Evolutionary conservation across 139 green algal genomes (phyloP), one percentile per base, ranked within the genome.

Genomic region (Chlamydomonas applanata): DNA sequence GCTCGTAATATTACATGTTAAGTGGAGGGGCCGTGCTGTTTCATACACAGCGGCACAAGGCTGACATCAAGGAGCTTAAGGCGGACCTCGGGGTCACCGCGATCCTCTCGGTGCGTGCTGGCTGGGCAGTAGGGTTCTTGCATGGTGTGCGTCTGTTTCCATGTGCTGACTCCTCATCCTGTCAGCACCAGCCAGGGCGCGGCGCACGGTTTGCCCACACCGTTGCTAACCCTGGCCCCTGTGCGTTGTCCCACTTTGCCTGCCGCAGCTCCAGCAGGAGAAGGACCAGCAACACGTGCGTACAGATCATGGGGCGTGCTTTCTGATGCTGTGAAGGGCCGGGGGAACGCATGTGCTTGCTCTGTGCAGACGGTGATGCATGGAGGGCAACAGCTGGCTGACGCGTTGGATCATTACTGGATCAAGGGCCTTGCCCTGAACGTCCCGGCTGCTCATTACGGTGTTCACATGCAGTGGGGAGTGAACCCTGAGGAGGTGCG

Each of bases 241-340:
- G 9, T 5, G 9, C 14, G 24, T 27, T 53, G 20, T 60, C 3
- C 44, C 11, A 4, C 2, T 4, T 35, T 24, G 24, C 0, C 14
- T 34, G 7, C 24, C 20, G 69, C 52, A 90, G 54, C 73, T 93
- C 32, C 89, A 94, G 74, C 81, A 91, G 53, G 83, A 88, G 64
- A 86, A 86, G 57, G 89, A 93, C 77, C 77, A 89, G 25, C 54
- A 86, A 29, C 76, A 94, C 78, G n/a, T n/a, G n/a, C n/a, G n/a
- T n/a, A n/a, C n/a, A n/a, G n/a, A n/a, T n/a, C n/a, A n/a, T n/a
- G n/a, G n/a, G n/a, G n/a, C n/a, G n/a, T n/a, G n/a, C n/a, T n/a
- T n/a, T n/a, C n/a, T n/a, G n/a, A n/a, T n/a, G n/a, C n/a, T n/a
- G n/a, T n/a, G n/a, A n/a, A n/a, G n/a, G n/a, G n/a, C n/a, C n/a